phyloP scores from a whole-genome alignment of 768 basidiomycete species.

The Hortiboletus campestris region DNA sequence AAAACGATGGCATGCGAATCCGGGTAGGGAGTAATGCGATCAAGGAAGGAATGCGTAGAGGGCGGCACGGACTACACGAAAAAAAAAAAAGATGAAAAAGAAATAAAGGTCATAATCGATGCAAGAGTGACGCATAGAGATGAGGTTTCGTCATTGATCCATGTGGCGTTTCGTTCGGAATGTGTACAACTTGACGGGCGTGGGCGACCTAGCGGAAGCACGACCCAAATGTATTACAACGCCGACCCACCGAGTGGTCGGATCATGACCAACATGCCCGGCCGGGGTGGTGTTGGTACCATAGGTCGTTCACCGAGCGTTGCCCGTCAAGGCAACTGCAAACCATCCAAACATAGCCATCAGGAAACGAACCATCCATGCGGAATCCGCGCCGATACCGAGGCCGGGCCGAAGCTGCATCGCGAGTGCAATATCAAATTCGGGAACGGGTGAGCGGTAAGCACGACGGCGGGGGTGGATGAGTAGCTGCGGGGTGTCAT shows the following conservation, averaged over 20 bases:
- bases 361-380: slow-evolving; percentile 77
- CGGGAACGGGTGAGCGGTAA: slow-evolving; percentile 44
- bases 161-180: slow-evolving; percentile 3
- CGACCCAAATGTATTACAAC: neutral
- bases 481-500: slow-evolving; percentile 11
- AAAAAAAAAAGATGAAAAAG: neutral
- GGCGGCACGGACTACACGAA: neutral
- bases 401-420: slow-evolving; percentile 77
- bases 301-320: slow-evolving; percentile 15
- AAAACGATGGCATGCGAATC: neutral
- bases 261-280: neutral
- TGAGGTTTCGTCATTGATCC: neutral
- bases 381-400: slow-evolving; percentile 68
- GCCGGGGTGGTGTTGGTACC: neutral
- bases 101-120: neutral
- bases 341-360: slow-evolving; percentile 83
- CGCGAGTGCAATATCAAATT: slow-evolving; percentile 65
- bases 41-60: neutral
- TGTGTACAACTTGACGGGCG: neutral
- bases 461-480: slow-evolving; percentile 24
- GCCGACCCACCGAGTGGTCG: neutral
- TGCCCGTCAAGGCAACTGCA: slow-evolving; percentile 52
- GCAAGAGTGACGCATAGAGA: slow-evolving; percentile 4
- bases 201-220: neutral
- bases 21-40: neutral